Evolutionary conservation across 2,329 filamentous ascomycete genomes (phyloP).

Genomic region (Exophiala phaeomuriformis): DNA sequence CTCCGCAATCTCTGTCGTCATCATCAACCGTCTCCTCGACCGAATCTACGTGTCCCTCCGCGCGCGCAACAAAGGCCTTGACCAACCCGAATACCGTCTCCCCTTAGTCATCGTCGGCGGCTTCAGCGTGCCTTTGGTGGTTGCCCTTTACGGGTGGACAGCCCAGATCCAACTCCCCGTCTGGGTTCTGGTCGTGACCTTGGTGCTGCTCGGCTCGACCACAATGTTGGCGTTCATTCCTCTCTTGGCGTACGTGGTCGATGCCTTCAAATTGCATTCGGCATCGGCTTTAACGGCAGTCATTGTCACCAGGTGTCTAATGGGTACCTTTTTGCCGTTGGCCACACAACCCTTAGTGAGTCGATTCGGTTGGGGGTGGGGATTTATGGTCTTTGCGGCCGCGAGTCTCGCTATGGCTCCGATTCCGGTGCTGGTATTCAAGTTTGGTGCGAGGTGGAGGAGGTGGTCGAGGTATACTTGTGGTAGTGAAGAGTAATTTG

Average conservation of each 20-base stretch:
- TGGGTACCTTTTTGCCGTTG: conserved; percentile 28
- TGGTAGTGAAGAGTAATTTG: conserved; percentile 11
- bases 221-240: conserved; percentile 23
- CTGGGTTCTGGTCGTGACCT: conserved; percentile 9
- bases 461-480: conserved; percentile 20
- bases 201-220: conserved; percentile 17
- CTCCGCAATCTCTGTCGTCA: conserved; percentile 23
- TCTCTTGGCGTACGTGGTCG: conserved; percentile 25
- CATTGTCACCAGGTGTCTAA: conserved; percentile 24
- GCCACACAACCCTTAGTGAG: conserved; percentile 20
- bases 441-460: conserved; percentile 21
- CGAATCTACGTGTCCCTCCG: conserved; percentile 28
- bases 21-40: conserved; percentile 24
- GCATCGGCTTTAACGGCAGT: conserved; percentile 34
- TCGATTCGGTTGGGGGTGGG: conserved; percentile 26
- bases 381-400: conserved; percentile 22
- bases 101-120: conserved; percentile 43
- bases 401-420: conserved; percentile 18
- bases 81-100: conserved; percentile 39
- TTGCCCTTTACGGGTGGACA: conserved; percentile 24
- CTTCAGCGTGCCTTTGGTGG: conserved; percentile 28
- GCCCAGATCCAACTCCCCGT: conserved; percentile 18
- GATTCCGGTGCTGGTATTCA: conserved; percentile 21
- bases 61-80: conserved; percentile 30
- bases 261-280: conserved; percentile 33